These are phyloP conservation scores for Nelumbo lutea DNA, from an alignment of 164 flowering plant genomes.

Conservation along the genomic window DNA sequence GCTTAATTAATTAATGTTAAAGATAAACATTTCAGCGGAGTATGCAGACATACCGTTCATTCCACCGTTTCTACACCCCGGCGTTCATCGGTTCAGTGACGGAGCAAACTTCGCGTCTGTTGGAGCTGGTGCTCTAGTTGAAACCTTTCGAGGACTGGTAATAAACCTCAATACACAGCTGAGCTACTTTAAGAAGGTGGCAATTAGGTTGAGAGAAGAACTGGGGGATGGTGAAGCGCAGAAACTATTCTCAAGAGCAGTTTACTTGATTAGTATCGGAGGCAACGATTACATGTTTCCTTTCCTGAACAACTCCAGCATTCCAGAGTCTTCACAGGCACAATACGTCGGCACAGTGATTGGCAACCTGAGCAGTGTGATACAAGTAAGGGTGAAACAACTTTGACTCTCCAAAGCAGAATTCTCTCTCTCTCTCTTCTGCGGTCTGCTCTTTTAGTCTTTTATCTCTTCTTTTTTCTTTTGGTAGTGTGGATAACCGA, in stretches of 20 bases:
- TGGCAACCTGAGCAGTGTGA: constrained; percentile 12
- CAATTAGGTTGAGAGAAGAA: constrained; percentile 6
- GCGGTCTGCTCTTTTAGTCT: background rate
- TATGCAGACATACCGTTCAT: constrained; percentile 19
- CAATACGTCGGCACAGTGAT: constrained; percentile 3
- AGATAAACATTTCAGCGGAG: constrained; percentile 11
- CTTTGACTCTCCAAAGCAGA: no score
- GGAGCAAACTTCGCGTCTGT: constrained; percentile 28
- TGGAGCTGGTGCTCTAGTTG: constrained; percentile 19
- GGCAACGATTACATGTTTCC: constrained; percentile 17
- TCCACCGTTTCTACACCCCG: constrained; percentile 20
- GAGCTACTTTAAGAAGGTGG: constrained; percentile 7
- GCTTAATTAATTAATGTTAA: background rate
- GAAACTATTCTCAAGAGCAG: constrained; percentile 8
- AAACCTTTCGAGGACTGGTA: constrained; percentile 18
- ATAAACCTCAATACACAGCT: background rate
- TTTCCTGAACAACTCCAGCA: constrained; percentile 2
- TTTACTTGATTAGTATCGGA: constrained; percentile 28
- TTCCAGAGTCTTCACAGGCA: background rate
- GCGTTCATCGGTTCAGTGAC: background rate
- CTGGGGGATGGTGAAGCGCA: constrained; percentile 12
- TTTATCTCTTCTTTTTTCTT: background rate
- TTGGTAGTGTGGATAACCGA: background rate
- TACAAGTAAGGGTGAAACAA: constrained; percentile 9
- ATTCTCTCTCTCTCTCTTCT: background rate